Percentiles rank a stretch among this genome's conserved stretches.
These are phyloP conservation scores for Dispira simplex DNA, from an alignment of 192 early-diverging fungal genomes.

Conservation along the genomic window DNA sequence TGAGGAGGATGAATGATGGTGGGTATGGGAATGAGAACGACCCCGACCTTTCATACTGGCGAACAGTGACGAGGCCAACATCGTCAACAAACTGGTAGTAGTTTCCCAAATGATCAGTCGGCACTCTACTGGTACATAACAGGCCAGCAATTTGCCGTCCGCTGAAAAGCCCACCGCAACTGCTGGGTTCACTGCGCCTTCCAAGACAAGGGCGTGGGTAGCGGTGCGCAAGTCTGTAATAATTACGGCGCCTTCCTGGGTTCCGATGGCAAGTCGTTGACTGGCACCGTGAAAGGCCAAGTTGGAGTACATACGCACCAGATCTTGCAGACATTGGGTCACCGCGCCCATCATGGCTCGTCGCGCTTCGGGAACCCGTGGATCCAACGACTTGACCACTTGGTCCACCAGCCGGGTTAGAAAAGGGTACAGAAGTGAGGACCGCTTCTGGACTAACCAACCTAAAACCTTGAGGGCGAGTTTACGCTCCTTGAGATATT, in stretches of 20 bases:
- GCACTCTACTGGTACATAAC: constrained; percentile 17
- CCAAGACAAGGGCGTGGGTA: constrained; percentile 54
- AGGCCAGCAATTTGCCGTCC: constrained; percentile 60
- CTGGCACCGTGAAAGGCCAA: constrained; percentile 54
- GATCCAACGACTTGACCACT: constrained; percentile 5
- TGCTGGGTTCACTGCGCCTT: constrained; percentile 30
- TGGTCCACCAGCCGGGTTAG: not conserved
- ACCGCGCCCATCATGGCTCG: constrained; percentile 5
- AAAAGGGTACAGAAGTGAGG: not conserved
- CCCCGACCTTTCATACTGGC: constrained; percentile 3
- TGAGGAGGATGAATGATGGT: not conserved
- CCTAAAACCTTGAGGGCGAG: not conserved
- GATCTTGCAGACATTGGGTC: constrained; percentile 17
- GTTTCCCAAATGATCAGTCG: constrained; percentile 4
- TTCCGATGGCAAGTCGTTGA: constrained; percentile 68
- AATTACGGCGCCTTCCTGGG: constrained; percentile 50
- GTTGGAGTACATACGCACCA: constrained; percentile 43
- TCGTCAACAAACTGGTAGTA: constrained; percentile 2
- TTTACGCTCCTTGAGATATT: not conserved
- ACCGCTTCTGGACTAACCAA: constrained; percentile 2
- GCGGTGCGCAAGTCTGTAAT: constrained; percentile 77
- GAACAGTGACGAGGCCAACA: constrained; percentile 7
- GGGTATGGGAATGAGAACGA: not conserved
- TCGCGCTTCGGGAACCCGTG: constrained; percentile 4
- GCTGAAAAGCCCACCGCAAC: constrained; percentile 58